Evolutionary conservation across 148 eudicot genomes (phyloP), one percentile per base, ranked within the genome.

Genomic region (Drosera capensis): DNA sequence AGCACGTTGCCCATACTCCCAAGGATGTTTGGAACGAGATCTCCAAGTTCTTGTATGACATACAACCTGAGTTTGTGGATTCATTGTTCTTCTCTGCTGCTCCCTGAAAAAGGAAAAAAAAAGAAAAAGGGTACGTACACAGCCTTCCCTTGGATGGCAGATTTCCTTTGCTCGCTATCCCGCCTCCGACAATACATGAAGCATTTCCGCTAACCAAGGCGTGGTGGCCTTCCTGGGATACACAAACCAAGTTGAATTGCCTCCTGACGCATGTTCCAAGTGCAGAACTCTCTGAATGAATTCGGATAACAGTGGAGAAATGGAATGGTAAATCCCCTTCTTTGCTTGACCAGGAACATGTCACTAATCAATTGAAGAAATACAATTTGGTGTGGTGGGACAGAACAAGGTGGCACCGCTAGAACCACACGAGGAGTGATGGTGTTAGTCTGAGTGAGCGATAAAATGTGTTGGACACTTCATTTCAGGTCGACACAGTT

Each of bases 401-500:
- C 55, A 51, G 48, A 14, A 45, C 16, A 56, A 37, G 40, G 62
- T 51, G 8, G 68, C 57, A 2, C 51, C 46, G 1, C 46, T 49
- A 1, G 67, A 63, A 40, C 39, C 45, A 63, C 47, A 55, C 67
- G 0, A 55, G 67, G 45, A 59, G 61, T 13, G 8, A 15, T 37
- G 40, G 40, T 37, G 16, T 54, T 49, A 4, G 47, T 40, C 23
- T 46, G 23, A 55, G 60, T 43, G 61, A 63, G 7, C 25, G 61
- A 56, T 62, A 63, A 45, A 57, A 57, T 39, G 8, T 23, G 24
- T 25, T 55, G 14, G 68, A 63, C 7, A 57, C 51, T 29, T 41
- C 67, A 11, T 63, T 55, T 49, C 67, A 63, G 67, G 77, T 88
- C 8, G 94, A 88, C 53, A 88, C 96, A 0, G 94, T 88, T 40